Evolutionary conservation across 164 flowering plant genomes (phyloP).

Genomic region (Cinnamomum chago): DNA sequence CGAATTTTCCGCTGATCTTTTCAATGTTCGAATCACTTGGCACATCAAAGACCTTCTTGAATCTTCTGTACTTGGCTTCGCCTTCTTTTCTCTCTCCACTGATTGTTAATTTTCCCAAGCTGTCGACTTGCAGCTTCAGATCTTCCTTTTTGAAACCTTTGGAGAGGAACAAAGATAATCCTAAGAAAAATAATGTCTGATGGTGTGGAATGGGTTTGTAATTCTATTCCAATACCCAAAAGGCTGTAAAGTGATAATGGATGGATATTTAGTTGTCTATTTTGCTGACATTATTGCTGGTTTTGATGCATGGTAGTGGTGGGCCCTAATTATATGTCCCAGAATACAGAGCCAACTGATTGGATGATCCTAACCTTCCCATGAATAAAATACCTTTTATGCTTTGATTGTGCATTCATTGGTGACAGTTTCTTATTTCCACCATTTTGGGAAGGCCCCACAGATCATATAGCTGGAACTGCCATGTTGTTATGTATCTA

Average conservation of each 20-base stretch:
- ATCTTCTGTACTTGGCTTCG: slow-evolving; percentile 18
- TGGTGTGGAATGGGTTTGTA: neutral
- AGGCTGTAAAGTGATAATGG: no score
- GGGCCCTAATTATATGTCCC: no score
- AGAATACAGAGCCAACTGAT: no score
- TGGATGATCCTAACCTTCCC: no score
- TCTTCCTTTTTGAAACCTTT: slow-evolving; percentile 36
- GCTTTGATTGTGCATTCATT: neutral
- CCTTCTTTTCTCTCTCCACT: slow-evolving; percentile 21
- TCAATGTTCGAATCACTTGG: slow-evolving; percentile 38
- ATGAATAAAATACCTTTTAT: no score
- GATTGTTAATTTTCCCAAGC: slow-evolving; percentile 15
- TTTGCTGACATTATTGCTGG: neutral
- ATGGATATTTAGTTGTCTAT: neutral
- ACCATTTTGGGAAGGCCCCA: no score
- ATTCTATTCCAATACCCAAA: neutral
- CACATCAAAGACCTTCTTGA: slow-evolving; percentile 20
- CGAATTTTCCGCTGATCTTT: slow-evolving; percentile 35
- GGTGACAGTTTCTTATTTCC: no score
- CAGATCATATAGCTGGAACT: no score
- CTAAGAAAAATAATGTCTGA: neutral
- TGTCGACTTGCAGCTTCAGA: slow-evolving; percentile 27
- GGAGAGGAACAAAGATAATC: neutral
- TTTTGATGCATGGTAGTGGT: neutral
- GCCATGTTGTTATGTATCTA: neutral